phyloP scores from a whole-genome alignment of 2,329 filamentous ascomycete genomes.

The Chalaropsis thielavioides region DNA sequence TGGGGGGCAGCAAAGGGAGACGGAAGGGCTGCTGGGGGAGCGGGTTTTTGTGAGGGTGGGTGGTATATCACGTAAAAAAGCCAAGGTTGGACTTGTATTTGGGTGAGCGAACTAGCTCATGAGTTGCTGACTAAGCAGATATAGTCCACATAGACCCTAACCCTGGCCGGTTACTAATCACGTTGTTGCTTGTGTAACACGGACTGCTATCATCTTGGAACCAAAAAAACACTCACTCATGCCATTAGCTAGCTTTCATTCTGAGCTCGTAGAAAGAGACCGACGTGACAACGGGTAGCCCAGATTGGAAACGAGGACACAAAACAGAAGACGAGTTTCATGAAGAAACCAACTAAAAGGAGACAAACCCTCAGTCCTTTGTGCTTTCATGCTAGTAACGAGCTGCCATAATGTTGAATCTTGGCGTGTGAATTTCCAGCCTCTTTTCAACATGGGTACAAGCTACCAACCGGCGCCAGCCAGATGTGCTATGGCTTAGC shows the following conservation, averaged over 20 bases:
- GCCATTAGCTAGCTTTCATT: too few species aligned
- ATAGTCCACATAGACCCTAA: too few species aligned
- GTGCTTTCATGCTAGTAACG: neutral
- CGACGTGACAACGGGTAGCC: too few species aligned
- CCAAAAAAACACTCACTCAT: too few species aligned
- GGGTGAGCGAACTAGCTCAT: too few species aligned
- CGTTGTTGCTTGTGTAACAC: too few species aligned
- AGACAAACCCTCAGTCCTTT: neutral
- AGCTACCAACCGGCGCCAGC: neutral
- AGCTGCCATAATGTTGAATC: neutral
- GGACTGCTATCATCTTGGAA: too few species aligned
- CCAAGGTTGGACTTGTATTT: neutral
- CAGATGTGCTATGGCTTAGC: neutral
- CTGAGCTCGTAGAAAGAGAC: too few species aligned
- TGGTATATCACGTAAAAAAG: neutral
- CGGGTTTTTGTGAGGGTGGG: too few species aligned
- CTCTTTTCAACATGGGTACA: neutral
- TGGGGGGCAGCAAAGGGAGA: neutral
- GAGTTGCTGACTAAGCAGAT: too few species aligned
- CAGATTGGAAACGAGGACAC: too few species aligned
- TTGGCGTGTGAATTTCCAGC: neutral
- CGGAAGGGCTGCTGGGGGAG: neutral
- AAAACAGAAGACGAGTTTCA: neutral
- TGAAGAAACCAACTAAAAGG: neutral
- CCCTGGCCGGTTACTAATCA: too few species aligned